Base-by-base conservation (phyloP, 2,329 filamentous ascomycete species). In the Celoporthe dispersa region DNA sequence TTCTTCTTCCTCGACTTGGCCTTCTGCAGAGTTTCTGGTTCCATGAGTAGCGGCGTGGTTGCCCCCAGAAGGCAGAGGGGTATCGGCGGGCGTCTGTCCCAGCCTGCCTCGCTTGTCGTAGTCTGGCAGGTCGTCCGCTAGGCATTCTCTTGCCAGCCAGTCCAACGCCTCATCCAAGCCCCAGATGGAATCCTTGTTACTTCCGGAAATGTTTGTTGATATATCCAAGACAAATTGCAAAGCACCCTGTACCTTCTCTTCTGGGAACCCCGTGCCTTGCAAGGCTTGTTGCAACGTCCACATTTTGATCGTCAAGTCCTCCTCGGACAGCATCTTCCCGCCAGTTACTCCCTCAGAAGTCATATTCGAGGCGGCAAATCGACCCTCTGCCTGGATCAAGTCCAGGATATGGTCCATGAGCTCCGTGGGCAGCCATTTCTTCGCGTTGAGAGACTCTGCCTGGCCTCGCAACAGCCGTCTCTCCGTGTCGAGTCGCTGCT, bases 151-250 rank as follows among this genome's bases (percentile, higher is more conserved):
- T n/a, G 94, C 93, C 67, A 98, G 86, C 93, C 94, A 97, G 75
- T 98, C 93, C 28, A 99, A 79, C 35, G 92, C 90, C 80, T 97
- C 94, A 72, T 97, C 91, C 48, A 98, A 82, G 12, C 94, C 94
- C 92, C 94, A 97, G 19, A 94, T 87, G 59, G 86, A 85, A 73
- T 94, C 92, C 74, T 89, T 91, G 71, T 79, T 84, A 28, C 82
- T 81, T 14, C 83, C 76, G 2, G 84, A 82, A 68, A 91, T 86
- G 72, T 89, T 90, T 39, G 90, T 85, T 37, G 89, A 89, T 73
- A 92, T 90, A 57, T 90, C 85, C 68, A 94, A 80, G 60, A 94
- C 85, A 76, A 91, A 84, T 74, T 87, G 86, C 71, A 97, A 78
- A 11, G 87, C 90, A 60, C 90, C 84, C 60, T 88, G 84, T 53